Conservation (phyloP, 176 grass and related monocot species). For the Paspalum notatum region DNA sequence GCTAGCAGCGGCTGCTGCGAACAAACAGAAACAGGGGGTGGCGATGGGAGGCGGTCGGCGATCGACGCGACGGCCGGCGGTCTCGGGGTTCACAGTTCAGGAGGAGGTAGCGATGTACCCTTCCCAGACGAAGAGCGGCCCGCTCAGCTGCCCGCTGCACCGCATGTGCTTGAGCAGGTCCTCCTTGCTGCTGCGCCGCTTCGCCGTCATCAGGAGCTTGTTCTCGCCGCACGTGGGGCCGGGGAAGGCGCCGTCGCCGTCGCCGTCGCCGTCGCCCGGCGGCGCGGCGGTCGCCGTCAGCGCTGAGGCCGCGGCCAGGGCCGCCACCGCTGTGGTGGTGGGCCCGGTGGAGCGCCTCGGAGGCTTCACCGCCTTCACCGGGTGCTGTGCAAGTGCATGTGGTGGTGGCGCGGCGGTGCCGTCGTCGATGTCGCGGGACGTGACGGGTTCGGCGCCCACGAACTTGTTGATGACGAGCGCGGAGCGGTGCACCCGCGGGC, state of each 20-base stretch:
- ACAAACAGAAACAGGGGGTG: slow-evolving; percentile 23
- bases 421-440: not conserved
- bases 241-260: slow-evolving; percentile 24
- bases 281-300: slow-evolving; percentile 25
- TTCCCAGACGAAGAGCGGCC: slow-evolving; percentile 78
- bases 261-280: slow-evolving; percentile 23
- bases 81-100: not conserved
- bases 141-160: slow-evolving; percentile 62
- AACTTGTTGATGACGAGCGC: slow-evolving; percentile 98
- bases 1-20: slow-evolving; percentile 10
- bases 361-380: not conserved
- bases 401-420: not conserved
- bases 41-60: not conserved
- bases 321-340: slow-evolving; percentile 30
- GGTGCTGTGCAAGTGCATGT: not conserved
- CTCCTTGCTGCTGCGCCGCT: slow-evolving; percentile 64
- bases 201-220: slow-evolving; percentile 83
- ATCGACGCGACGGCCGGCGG: not conserved
- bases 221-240: slow-evolving; percentile 53
- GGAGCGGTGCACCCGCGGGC: slow-evolving; percentile 63
- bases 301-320: slow-evolving; percentile 28
- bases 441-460: slow-evolving; percentile 65
- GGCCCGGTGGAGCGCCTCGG: slow-evolving; percentile 24
- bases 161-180: slow-evolving; percentile 69
- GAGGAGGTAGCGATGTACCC: slow-evolving; percentile 76